These are phyloP conservation scores for Amyloporia xantha DNA, from an alignment of 768 basidiomycete species.

Conservation along the genomic window DNA sequence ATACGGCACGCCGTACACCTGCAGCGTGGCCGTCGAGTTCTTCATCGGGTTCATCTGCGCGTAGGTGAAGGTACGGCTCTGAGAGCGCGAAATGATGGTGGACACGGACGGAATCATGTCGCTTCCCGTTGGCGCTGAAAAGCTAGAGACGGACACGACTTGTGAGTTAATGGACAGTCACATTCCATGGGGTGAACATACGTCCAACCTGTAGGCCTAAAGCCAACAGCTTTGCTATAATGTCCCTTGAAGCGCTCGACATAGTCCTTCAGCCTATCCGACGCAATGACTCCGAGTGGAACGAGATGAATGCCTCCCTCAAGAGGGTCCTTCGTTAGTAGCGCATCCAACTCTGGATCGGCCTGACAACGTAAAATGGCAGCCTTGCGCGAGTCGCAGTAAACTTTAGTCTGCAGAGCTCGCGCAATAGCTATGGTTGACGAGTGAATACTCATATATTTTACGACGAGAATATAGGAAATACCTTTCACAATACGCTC, in stretches of 20 bases:
- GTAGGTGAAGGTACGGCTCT: constrained; percentile 62
- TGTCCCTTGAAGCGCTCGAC: constrained; percentile 63
- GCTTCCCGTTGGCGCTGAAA: constrained; percentile 56
- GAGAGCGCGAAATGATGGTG: constrained; percentile 60
- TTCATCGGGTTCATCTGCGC: constrained; percentile 60
- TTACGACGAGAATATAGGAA: background rate
- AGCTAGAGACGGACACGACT: constrained; percentile 35
- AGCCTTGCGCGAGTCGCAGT: constrained; percentile 81
- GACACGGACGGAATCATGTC: constrained; percentile 58
- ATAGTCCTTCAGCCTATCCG: constrained; percentile 74
- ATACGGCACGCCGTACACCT: constrained; percentile 82
- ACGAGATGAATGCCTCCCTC: constrained; percentile 82
- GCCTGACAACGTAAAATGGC: constrained; percentile 78
- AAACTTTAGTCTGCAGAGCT: constrained; percentile 75
- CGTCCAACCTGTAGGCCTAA: constrained; percentile 97
- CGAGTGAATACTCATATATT: too few relatives aligned
- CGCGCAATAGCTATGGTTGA: constrained; percentile 80
- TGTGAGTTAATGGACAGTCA: too few relatives aligned
- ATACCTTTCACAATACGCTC: constrained; percentile 94
- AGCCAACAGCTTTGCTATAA: constrained; percentile 70
- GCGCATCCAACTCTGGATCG: constrained; percentile 72
- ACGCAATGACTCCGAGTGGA: constrained; percentile 66
- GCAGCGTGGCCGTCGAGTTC: constrained; percentile 62
- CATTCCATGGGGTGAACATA: constrained; percentile 34
- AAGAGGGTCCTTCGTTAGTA: constrained; percentile 72